These are phyloP conservation scores for Poronia punctata DNA, from an alignment of 495 filamentous ascomycete genomes.

Conservation along the genomic window DNA sequence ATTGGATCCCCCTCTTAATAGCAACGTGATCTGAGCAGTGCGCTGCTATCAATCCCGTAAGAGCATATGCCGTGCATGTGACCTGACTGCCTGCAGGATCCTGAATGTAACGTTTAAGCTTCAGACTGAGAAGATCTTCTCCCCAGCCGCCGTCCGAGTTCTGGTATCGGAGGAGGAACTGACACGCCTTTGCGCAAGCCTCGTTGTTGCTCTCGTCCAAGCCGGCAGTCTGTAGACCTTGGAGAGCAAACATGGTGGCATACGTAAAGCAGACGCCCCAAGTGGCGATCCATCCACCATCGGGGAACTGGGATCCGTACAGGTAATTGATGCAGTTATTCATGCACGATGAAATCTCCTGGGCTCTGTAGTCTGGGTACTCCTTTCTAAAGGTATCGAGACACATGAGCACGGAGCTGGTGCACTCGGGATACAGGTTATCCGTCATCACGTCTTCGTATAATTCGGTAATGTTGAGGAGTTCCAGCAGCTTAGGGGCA, in stretches of 20 bases:
- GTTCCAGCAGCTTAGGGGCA: conserved; percentile 58
- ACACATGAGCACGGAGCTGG: conserved; percentile 69
- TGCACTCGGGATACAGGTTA: conserved; percentile 83
- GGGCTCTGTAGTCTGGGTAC: conserved; percentile 59
- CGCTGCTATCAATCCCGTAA: conserved; percentile 63
- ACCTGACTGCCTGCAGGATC: conserved; percentile 50
- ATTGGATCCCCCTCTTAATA: conserved; percentile 55
- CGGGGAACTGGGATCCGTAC: conserved; percentile 53
- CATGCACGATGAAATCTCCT: conserved; percentile 60
- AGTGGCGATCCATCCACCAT: conserved; percentile 76
- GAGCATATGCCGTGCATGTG: conserved; percentile 70
- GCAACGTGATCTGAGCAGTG: conserved; percentile 58
- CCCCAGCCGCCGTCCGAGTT: conserved; percentile 77
- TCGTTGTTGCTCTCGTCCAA: conserved; percentile 60
- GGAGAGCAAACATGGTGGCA: conserved; percentile 74
- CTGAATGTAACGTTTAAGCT: conserved; percentile 24
- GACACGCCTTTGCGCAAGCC: conserved; percentile 55
- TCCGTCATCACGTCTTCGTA: conserved; percentile 84
- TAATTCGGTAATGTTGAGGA: conserved; percentile 75
- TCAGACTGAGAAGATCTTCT: conserved; percentile 39
- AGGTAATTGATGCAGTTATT: conserved; percentile 59
- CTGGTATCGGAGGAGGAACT: conserved; percentile 67
- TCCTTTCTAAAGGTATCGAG: conserved; percentile 58
- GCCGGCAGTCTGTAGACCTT: conserved; percentile 62
- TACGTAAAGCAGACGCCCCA: conserved; percentile 90